phyloP scores from a whole-genome alignment of 371 early-diverging fungal species.

The Mortierella sp. region DNA sequence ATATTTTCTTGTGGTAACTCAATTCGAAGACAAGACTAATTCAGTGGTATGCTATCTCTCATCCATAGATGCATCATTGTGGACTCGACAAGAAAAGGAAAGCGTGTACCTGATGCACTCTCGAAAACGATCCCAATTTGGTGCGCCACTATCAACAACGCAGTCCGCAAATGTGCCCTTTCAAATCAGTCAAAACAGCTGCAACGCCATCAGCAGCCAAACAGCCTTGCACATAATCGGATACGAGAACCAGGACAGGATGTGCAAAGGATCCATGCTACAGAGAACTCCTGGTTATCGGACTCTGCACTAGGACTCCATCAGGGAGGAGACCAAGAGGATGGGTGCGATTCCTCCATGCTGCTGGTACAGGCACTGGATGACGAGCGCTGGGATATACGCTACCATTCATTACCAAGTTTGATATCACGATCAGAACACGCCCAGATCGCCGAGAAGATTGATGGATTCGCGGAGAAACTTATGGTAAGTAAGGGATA shows the following conservation, averaged over 20 bases:
- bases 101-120: slow-evolving; percentile 85
- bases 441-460: slow-evolving; percentile 69
- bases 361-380: slow-evolving; percentile 18
- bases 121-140: slow-evolving; percentile 92
- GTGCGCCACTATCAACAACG: slow-evolving; percentile 82
- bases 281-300: too few relatives aligned
- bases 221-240: background rate
- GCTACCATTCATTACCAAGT: slow-evolving; percentile 74
- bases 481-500: slow-evolving; percentile 57
- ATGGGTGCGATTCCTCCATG: slow-evolving; percentile 1
- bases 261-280: background rate
- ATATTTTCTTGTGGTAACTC: too few relatives aligned
- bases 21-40: too few relatives aligned
- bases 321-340: background rate
- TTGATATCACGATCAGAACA: slow-evolving; percentile 79
- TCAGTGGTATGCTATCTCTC: too few relatives aligned
- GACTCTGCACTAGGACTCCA: too few relatives aligned
- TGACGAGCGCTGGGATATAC: slow-evolving; percentile 62
- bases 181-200: slow-evolving; percentile 7
- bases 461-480: slow-evolving; percentile 70
- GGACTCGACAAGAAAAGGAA: slow-evolving; percentile 89
- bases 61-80: slow-evolving; percentile 77
- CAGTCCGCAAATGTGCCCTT: slow-evolving; percentile 48
- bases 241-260: background rate
- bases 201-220: too few relatives aligned